phyloP scores from a whole-genome alignment of 179 eudicot genomes.

The Beta lomatogona region DNA sequence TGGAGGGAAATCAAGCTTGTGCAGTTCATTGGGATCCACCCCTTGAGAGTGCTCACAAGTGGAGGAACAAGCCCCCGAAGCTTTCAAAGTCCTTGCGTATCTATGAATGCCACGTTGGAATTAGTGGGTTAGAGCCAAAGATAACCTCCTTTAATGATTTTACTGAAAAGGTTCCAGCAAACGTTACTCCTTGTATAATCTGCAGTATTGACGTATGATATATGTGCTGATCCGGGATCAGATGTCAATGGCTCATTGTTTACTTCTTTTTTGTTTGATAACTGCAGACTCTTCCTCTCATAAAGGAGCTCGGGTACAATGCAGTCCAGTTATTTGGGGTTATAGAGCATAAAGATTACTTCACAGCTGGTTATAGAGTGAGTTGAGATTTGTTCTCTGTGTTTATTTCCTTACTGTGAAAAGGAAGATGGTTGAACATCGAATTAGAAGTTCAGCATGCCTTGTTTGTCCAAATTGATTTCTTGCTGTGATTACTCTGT shows the following conservation, averaged over 20 bases:
- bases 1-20: conserved; percentile 69
- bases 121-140: conserved; percentile 79
- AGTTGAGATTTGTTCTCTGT: conserved; percentile 35
- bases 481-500: background rate
- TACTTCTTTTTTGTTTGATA: conserved; percentile 2
- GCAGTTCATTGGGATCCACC: conserved; percentile 98
- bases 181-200: conserved; percentile 14
- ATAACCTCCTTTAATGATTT: conserved; percentile 82
- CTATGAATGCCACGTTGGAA: conserved; percentile 95
- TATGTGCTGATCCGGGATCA: conserved; percentile 6
- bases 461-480: conserved; percentile 7
- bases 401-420: background rate
- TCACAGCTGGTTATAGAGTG: conserved; percentile 92
- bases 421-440: conserved; percentile 5
- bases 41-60: conserved; percentile 70
- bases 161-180: conserved; percentile 58
- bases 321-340: conserved; percentile 90
- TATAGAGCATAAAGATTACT: conserved; percentile 97
- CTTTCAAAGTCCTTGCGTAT: conserved; percentile 79
- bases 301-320: conserved; percentile 91
- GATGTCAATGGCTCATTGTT: conserved; percentile 3
- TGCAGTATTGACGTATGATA: conserved; percentile 11
- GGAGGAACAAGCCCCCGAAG: conserved; percentile 71
- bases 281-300: conserved; percentile 74
- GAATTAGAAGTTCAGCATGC: background rate